phyloP scores from a whole-genome alignment of 257 asterid species.

The Solanum tarapatanum region DNA sequence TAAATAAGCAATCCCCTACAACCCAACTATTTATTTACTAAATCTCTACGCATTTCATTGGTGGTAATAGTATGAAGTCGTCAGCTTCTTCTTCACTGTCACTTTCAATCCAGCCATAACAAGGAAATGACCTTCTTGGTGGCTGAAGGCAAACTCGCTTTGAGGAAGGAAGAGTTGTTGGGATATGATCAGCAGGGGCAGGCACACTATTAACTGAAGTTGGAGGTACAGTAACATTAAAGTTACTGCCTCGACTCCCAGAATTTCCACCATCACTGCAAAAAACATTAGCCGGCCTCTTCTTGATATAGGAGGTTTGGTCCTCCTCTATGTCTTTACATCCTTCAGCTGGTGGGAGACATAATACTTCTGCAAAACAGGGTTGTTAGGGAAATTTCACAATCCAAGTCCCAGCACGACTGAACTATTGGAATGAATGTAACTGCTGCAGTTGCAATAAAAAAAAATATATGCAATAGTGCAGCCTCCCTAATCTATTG shows the following conservation, averaged over 20 bases:
- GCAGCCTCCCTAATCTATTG: not conserved
- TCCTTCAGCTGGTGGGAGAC: not conserved
- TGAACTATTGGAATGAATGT: not conserved
- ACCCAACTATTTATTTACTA: not conserved
- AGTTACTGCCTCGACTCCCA: not conserved
- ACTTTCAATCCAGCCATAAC: conserved; percentile 10
- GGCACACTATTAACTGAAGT: not conserved
- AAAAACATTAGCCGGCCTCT: not conserved
- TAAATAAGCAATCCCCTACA: not conserved
- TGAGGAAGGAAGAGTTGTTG: not conserved
- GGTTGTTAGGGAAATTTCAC: not conserved
- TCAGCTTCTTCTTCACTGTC: conserved; percentile 1
- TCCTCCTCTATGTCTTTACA: not conserved
- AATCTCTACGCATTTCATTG: not conserved
- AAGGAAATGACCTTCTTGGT: not conserved
- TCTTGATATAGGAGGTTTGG: not conserved
- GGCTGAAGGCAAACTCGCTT: not conserved
- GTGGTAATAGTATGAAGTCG: not conserved
- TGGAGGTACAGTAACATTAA: not conserved
- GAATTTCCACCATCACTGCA: not conserved
- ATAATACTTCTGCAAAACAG: not conserved
- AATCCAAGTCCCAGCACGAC: not conserved
- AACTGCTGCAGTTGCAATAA: not conserved
- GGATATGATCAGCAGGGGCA: not conserved
- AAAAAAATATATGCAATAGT: not conserved